Evolutionary conservation across 106 monocot genomes (phyloP).

Genomic region (Vanilla planifolia): DNA sequence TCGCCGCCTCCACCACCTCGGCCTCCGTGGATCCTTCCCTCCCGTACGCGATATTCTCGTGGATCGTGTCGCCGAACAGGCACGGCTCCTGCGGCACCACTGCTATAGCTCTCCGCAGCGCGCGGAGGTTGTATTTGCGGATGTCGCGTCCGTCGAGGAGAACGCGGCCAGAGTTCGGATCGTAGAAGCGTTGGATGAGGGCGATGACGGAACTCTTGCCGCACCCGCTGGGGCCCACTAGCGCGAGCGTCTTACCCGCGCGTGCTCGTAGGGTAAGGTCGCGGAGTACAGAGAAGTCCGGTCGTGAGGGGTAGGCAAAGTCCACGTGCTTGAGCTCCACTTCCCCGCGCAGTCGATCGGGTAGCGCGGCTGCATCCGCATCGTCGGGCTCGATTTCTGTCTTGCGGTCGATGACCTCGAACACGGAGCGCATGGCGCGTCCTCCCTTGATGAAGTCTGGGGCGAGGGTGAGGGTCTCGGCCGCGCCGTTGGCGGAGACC

Average conservation of each 20-base stretch:
- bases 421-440: slow-evolving; percentile 83
- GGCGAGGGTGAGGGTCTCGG: slow-evolving; percentile 89
- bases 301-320: slow-evolving; percentile 81
- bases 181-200: slow-evolving; percentile 80
- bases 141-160: slow-evolving; percentile 84
- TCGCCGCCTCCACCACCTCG: slow-evolving; percentile 83
- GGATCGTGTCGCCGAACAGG: slow-evolving; percentile 70
- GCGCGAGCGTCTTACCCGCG: slow-evolving; percentile 70
- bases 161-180: slow-evolving; percentile 76
- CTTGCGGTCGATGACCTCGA: slow-evolving; percentile 72
- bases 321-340: slow-evolving; percentile 90
- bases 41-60: slow-evolving; percentile 92
- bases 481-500: slow-evolving; percentile 98
- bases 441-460: slow-evolving; percentile 97
- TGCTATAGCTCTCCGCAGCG: slow-evolving; percentile 51
- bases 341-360: slow-evolving; percentile 79
- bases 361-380: slow-evolving; percentile 37
- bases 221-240: slow-evolving; percentile 92
- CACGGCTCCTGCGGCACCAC: slow-evolving; percentile 89
- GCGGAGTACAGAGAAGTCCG: slow-evolving; percentile 59
- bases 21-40: slow-evolving; percentile 54
- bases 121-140: slow-evolving; percentile 67
- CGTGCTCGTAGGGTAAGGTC: slow-evolving; percentile 79
- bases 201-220: slow-evolving; percentile 92
- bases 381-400: slow-evolving; percentile 95